Evolutionary conservation across 1,284 basidiomycete genomes (phyloP).

Genomic region (Calocybe gambosa): DNA sequence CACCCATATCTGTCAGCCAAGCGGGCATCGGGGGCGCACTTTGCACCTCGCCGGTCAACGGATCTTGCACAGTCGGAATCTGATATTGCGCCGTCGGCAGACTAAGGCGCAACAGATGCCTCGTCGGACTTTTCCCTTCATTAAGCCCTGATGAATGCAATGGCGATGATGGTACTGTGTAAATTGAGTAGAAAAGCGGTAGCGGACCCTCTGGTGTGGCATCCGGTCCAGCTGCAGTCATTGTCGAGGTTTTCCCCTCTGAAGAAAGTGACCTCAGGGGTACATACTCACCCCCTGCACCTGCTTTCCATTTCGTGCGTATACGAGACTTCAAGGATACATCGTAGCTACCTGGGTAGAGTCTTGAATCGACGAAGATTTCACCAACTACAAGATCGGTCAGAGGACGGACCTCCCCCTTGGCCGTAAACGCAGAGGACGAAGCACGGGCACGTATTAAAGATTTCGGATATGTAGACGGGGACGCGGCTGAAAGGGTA

Average conservation of each 20-base stretch:
- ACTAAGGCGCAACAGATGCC: slow-evolving; percentile 70
- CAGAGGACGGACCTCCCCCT: slow-evolving; percentile 49
- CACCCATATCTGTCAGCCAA: slow-evolving; percentile 71
- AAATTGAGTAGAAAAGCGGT: slow-evolving; percentile 49
- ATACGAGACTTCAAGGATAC: slow-evolving; percentile 45
- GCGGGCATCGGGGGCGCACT: slow-evolving; percentile 61
- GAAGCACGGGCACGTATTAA: slow-evolving; percentile 29
- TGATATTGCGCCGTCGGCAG: slow-evolving; percentile 81
- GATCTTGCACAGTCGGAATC: slow-evolving; percentile 69
- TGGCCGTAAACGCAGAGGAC: slow-evolving; percentile 51
- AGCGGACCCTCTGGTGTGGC: slow-evolving; percentile 24
- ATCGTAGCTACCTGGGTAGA: slow-evolving; percentile 67
- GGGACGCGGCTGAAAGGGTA: slow-evolving; percentile 19
- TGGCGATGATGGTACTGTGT: slow-evolving; percentile 74
- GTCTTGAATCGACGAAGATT: slow-evolving; percentile 68
- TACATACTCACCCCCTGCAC: slow-evolving; percentile 15
- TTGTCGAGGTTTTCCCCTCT: not conserved
- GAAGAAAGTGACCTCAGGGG: slow-evolving; percentile 9
- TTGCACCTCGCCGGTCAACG: slow-evolving; percentile 68
- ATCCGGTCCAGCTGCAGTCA: not conserved
- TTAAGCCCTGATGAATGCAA: slow-evolving; percentile 69
- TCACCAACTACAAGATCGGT: slow-evolving; percentile 66
- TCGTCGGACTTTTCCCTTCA: slow-evolving; percentile 47
- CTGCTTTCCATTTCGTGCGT: slow-evolving; percentile 29
- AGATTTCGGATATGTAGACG: slow-evolving; percentile 8